Conservation (phyloP, 306 rosid genomes). For the Potentilla sterilis region DNA sequence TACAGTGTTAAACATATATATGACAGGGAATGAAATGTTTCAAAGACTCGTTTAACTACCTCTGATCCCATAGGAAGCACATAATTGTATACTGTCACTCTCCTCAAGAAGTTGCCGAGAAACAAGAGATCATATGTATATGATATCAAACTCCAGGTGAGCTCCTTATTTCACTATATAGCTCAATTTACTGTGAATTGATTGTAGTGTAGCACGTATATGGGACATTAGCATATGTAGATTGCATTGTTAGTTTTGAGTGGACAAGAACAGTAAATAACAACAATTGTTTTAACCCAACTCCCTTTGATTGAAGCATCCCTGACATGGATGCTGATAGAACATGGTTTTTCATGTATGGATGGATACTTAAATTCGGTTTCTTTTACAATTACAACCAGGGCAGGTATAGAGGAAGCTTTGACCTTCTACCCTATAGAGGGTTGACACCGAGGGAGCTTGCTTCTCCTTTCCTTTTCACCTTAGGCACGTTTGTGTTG, state of each 20-base stretch:
- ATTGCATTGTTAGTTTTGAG: background rate
- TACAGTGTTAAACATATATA: conserved; percentile 79
- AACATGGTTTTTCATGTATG: background rate
- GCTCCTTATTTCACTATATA: conserved; percentile 7
- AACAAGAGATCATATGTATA: conserved; percentile 76
- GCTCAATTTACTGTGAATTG: background rate
- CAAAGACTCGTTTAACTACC: conserved; percentile 65
- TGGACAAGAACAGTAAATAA: background rate
- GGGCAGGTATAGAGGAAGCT: background rate
- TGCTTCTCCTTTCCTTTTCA: background rate
- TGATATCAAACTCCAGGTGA: conserved; percentile 88
- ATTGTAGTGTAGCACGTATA: background rate
- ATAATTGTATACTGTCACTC: conserved; percentile 62
- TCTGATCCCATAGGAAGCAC: conserved; percentile 86
- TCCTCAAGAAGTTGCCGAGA: conserved; percentile 87
- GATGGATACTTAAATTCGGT: background rate
- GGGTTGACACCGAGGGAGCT: background rate
- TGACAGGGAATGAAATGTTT: conserved; percentile 70
- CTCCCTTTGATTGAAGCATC: background rate
- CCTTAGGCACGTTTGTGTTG: background rate
- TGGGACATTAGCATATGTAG: background rate
- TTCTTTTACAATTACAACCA: background rate
- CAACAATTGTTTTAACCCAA: background rate
- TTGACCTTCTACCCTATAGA: background rate
- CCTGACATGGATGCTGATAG: conserved; percentile 3